phyloP scores from a whole-genome alignment of 352 stramenopile genomes.

The Blastocystis sp. region DNA sequence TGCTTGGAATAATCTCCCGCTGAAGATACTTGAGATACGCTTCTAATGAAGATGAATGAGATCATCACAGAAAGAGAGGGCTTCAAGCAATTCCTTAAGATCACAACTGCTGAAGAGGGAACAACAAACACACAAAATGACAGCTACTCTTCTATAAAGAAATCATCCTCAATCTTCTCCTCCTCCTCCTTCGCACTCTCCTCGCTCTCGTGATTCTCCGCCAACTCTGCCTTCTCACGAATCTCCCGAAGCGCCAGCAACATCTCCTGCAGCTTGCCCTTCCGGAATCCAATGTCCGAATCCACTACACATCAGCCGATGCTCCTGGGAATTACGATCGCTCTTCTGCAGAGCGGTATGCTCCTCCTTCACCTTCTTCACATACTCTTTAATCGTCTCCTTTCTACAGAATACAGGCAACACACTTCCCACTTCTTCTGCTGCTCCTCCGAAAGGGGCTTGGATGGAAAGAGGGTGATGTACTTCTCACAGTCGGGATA shows the following conservation, averaged over 20 bases:
- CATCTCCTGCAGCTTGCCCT: not conserved
- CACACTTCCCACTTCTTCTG: not conserved
- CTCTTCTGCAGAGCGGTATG: not conserved
- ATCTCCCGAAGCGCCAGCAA: not conserved
- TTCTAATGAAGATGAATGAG: too few relatives aligned
- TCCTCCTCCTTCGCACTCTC: not conserved
- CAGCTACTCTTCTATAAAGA: slow-evolving; percentile 6
- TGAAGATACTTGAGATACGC: too few relatives aligned
- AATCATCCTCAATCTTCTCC: slow-evolving; percentile 4
- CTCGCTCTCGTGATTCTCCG: not conserved
- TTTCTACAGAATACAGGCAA: slow-evolving; percentile 13
- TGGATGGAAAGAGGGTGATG: slow-evolving; percentile 20
- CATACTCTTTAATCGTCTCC: not conserved
- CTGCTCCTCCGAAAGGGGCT: slow-evolving; percentile 14
- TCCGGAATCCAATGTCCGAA: not conserved
- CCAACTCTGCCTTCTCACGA: not conserved
- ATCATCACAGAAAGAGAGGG: too few relatives aligned
- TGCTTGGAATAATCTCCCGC: too few relatives aligned
- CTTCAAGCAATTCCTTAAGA: too few relatives aligned
- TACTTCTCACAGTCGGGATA: slow-evolving; percentile 20
- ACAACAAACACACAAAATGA: not conserved
- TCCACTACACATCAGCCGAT: not conserved
- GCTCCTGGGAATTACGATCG: not conserved
- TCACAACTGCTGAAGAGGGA: too few relatives aligned
- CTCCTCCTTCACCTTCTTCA: too few relatives aligned